phyloP scores from a whole-genome alignment of 805 yeast species.

The Komagataella ulmi region DNA sequence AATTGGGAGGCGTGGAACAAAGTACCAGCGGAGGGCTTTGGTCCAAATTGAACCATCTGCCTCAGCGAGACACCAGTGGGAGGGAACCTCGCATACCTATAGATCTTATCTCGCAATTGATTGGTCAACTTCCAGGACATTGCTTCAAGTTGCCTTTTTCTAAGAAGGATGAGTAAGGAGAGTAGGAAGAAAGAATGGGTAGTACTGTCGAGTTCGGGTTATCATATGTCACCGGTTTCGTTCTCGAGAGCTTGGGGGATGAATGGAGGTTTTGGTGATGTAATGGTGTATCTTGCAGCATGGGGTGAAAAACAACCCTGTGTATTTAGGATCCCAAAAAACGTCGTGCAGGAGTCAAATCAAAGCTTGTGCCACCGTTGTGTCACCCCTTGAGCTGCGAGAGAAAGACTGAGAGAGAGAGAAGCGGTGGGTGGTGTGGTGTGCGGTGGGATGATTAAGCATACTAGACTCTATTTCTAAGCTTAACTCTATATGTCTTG shows the following conservation, averaged over 20 bases:
- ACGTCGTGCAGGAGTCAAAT: neutral
- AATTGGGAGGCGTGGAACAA: conserved; percentile 75
- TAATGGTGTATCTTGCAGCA: neutral
- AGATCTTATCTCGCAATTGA: conserved; percentile 38
- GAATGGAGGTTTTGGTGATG: neutral
- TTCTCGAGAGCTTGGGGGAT: neutral
- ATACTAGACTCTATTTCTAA: neutral
- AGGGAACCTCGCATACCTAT: conserved; percentile 55
- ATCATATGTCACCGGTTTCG: neutral
- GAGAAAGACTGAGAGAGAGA: neutral
- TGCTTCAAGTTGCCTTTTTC: neutral
- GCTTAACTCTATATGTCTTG: neutral
- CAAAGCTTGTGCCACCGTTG: neutral
- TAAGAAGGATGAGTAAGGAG: neutral
- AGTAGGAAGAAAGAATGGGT: neutral
- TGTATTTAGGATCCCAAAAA: neutral
- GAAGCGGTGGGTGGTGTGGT: too few species aligned
- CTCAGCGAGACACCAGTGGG: conserved; percentile 77
- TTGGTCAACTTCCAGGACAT: conserved; percentile 32
- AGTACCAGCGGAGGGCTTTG: conserved; percentile 64
- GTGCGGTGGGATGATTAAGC: too few species aligned
- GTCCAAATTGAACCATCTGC: conserved; percentile 89
- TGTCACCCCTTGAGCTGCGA: neutral
- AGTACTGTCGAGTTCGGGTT: neutral
- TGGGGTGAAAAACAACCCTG: neutral